These are phyloP conservation scores for Mycena pura DNA, from an alignment of 768 basidiomycete genomes.

Conservation along the genomic window DNA sequence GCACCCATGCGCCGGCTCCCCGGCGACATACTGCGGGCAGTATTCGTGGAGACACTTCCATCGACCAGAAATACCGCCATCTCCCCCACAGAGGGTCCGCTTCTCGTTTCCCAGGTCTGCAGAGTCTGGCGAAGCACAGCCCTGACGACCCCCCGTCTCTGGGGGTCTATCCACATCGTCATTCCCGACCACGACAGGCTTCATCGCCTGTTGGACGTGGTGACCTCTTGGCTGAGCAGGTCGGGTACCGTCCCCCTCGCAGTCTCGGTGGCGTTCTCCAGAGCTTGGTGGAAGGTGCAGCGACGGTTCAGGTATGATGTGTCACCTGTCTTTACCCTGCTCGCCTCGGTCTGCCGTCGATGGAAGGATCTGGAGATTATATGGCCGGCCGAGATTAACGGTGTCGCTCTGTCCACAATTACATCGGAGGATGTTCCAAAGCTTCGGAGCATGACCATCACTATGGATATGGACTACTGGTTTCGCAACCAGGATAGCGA, in stretches of 20 bases:
- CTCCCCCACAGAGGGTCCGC: neutral
- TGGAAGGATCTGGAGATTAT: neutral
- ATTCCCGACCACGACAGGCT: neutral
- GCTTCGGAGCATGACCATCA: too few species aligned
- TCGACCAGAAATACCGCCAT: neutral
- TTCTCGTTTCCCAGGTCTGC: neutral
- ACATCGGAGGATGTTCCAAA: neutral
- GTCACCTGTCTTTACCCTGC: neutral
- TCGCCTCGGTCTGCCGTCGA: neutral
- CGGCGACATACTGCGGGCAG: neutral
- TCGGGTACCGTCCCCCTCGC: slow-evolving; percentile 1
- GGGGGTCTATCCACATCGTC: neutral
- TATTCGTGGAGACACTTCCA: neutral
- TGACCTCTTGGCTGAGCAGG: neutral
- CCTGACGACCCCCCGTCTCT: neutral
- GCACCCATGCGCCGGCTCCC: neutral
- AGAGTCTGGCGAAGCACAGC: neutral
- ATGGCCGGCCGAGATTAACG: neutral
- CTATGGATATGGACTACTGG: neutral
- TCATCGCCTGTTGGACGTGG: neutral
- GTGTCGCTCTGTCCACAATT: neutral
- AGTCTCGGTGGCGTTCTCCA: neutral
- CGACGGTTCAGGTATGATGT: neutral
- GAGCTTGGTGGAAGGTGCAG: too few species aligned
- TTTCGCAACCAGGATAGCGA: neutral